phyloP scores from a whole-genome alignment of 768 basidiomycete species.

The Fomitopsis pulvina region DNA sequence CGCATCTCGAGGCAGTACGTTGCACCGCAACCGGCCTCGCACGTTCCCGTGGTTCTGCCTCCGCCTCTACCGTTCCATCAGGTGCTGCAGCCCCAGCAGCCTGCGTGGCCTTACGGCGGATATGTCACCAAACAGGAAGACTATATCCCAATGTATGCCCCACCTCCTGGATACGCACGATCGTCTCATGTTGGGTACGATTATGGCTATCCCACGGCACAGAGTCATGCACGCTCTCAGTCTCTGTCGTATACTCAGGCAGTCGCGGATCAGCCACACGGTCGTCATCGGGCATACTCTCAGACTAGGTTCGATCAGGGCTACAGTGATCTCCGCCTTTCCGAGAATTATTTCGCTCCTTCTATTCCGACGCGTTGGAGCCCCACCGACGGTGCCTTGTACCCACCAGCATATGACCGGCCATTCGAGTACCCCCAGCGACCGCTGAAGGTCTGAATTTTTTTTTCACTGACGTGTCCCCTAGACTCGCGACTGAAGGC shows the following conservation, averaged over 20 bases:
- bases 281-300: slow-evolving; percentile 54
- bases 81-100: slow-evolving; percentile 25
- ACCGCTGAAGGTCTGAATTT: slow-evolving; percentile 20
- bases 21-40: slow-evolving; percentile 26
- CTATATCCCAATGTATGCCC: slow-evolving; percentile 1
- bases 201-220: slow-evolving; percentile 19
- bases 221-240: slow-evolving; percentile 49
- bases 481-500: slow-evolving; percentile 17
- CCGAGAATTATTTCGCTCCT: slow-evolving; percentile 34
- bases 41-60: slow-evolving; percentile 41
- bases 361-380: slow-evolving; percentile 8
- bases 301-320: slow-evolving; percentile 51
- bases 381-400: slow-evolving; percentile 18
- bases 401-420: slow-evolving; percentile 16
- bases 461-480: slow-evolving; percentile 2
- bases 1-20: slow-evolving; percentile 53
- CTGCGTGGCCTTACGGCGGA: slow-evolving; percentile 20
- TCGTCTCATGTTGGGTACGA: slow-evolving; percentile 14
- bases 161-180: slow-evolving; percentile 9
- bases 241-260: slow-evolving; percentile 50
- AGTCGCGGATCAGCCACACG: slow-evolving; percentile 33
- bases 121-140: slow-evolving; percentile 16
- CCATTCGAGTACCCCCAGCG: slow-evolving; percentile 17
- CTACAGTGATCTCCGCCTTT: slow-evolving; percentile 39
- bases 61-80: slow-evolving; percentile 28